These are phyloP conservation scores for Arthrobotrys entomopaga DNA, from an alignment of 2,329 filamentous ascomycete species.

Conservation along the genomic window DNA sequence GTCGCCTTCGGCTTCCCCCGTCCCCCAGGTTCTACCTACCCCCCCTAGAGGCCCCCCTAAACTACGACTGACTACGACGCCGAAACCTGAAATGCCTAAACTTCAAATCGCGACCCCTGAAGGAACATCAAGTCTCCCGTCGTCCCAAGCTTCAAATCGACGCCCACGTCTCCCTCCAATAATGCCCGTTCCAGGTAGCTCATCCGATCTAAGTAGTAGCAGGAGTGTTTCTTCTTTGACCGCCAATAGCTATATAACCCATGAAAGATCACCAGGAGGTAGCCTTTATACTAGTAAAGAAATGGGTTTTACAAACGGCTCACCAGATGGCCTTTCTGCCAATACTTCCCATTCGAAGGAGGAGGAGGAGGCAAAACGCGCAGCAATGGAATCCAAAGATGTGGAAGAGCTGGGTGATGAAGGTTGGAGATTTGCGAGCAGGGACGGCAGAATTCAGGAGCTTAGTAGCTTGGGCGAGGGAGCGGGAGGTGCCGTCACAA, in stretches of 20 bases:
- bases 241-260: constrained; percentile 40
- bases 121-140: constrained; percentile 49
- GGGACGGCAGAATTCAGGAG: constrained; percentile 87
- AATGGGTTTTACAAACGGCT: constrained; percentile 50
- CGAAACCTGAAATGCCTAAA: constrained; percentile 54
- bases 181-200: constrained; percentile 43
- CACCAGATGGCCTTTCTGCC: constrained; percentile 42
- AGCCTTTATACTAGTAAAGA: constrained; percentile 49
- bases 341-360: constrained; percentile 54
- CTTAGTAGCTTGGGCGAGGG: constrained; percentile 91
- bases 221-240: constrained; percentile 34
- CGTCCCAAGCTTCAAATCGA: constrained; percentile 40
- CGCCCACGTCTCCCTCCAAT: constrained; percentile 37
- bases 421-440: constrained; percentile 91
- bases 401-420: constrained; percentile 95
- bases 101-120: constrained; percentile 49
- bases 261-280: constrained; percentile 48
- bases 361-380: constrained; percentile 53
- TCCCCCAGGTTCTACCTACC: constrained; percentile 46
- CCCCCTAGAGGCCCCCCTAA: constrained; percentile 57
- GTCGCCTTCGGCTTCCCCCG: constrained; percentile 37
- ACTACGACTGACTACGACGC: constrained; percentile 57
- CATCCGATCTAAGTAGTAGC: constrained; percentile 33
- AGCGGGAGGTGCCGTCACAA: constrained; percentile 92
- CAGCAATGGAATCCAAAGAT: constrained; percentile 71